Evolutionary conservation across 73 alveolate genomes (phyloP).

Genomic region (Symbiodinium pilosum): DNA sequence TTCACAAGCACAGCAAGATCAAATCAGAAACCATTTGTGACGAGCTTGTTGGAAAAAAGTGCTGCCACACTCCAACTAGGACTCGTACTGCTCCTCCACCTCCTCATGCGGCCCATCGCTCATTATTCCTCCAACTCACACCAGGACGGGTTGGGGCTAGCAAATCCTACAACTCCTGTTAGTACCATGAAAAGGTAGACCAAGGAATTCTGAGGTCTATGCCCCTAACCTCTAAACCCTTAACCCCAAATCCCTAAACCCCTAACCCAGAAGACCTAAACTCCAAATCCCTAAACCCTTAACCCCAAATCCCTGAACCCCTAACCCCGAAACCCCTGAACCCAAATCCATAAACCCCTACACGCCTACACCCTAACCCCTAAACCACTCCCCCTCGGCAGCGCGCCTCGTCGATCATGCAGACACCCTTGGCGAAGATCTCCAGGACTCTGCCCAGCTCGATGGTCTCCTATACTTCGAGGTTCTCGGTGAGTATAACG

Average conservation of each 20-base stretch:
- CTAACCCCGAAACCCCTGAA: background rate
- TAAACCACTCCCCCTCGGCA: background rate
- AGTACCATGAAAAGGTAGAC: no score
- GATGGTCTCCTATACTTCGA: conserved; percentile 33
- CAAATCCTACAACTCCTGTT: no score
- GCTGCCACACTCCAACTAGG: no score
- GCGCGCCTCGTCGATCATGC: conserved; percentile 71
- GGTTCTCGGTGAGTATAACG: no score
- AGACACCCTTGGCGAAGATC: conserved; percentile 65
- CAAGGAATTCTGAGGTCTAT: no score
- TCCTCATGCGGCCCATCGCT: no score
- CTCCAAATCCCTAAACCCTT: background rate
- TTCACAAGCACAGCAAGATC: no score
- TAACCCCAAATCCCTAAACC: background rate
- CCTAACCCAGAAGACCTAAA: background rate
- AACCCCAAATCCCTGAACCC: background rate
- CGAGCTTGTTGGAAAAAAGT: no score
- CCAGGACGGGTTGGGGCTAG: no score
- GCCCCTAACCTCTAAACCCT: background rate
- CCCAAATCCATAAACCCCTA: background rate
- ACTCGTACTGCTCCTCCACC: no score
- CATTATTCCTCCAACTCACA: no score
- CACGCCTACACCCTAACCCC: background rate
- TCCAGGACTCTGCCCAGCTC: conserved; percentile 71
- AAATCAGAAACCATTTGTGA: no score